A percentile compares a stretch with the other conserved stretches of the same genome.
Evolutionary conservation across 2,329 filamentous ascomycete genomes (phyloP).

Genomic region (Microsporum ferrugineum): DNA sequence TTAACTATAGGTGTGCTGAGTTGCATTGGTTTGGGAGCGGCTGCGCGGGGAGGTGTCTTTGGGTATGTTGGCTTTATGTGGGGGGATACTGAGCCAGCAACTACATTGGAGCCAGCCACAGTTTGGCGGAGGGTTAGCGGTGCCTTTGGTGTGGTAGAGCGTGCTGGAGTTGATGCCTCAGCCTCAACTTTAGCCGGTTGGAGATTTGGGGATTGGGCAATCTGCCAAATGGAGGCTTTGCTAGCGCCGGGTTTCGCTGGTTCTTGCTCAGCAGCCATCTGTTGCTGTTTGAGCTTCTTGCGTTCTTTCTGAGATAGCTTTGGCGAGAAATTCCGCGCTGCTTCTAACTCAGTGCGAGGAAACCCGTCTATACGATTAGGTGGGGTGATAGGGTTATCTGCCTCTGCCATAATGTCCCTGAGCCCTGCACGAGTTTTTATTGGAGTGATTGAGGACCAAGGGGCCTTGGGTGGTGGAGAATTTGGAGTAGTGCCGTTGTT

Average conservation of each 20-base stretch:
- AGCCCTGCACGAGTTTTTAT: conserved; percentile 57
- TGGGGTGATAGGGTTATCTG: conserved; percentile 41
- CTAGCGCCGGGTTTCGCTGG: conserved; percentile 32
- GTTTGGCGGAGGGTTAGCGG: conserved; percentile 53
- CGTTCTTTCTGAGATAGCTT: conserved; percentile 88
- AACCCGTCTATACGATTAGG: conserved; percentile 42
- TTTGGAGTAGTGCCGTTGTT: conserved; percentile 17
- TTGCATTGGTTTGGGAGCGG: not conserved
- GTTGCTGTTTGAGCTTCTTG: conserved; percentile 66
- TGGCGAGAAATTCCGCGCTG: conserved; percentile 29
- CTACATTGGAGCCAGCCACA: conserved; percentile 33
- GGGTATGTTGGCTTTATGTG: conserved; percentile 6
- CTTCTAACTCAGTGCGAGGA: conserved; percentile 34
- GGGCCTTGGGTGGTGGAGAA: conserved; percentile 23
- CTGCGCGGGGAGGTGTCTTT: conserved; percentile 10
- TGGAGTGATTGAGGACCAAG: conserved; percentile 46
- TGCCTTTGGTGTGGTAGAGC: conserved; percentile 30
- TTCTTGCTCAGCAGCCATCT: conserved; percentile 32
- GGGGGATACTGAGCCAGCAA: not conserved
- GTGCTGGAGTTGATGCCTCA: not conserved
- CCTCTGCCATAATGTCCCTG: conserved; percentile 62
- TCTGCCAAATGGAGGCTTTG: conserved; percentile 46
- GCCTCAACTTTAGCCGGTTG: conserved; percentile 9
- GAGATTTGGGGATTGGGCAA: conserved; percentile 32
- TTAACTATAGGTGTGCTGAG: not conserved